These are phyloP conservation scores for Phytophthora multivora DNA, from an alignment of 352 stramenopile genomes.

Conservation along the genomic window DNA sequence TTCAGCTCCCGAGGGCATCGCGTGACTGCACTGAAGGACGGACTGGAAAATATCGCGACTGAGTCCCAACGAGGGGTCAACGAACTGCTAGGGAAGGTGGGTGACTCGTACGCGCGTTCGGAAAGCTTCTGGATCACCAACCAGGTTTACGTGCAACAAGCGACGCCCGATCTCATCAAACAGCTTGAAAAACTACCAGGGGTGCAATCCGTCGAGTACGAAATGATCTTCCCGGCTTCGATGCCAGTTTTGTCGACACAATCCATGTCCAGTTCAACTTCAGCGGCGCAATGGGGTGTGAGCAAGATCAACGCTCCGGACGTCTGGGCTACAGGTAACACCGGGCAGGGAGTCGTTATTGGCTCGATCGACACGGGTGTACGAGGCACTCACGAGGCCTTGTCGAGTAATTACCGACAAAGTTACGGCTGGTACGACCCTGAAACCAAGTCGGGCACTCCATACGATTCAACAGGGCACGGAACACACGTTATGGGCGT, in stretches of 20 bases:
- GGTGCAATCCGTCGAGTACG: conserved; percentile 44
- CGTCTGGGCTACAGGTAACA: conserved; percentile 57
- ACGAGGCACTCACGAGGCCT: conserved; percentile 48
- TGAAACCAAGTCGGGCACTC: conserved; percentile 31
- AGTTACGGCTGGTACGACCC: conserved; percentile 69
- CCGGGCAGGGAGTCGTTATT: conserved; percentile 54
- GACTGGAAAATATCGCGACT: conserved; percentile 39
- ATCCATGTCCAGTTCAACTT: conserved; percentile 34
- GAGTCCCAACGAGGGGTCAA: conserved; percentile 41
- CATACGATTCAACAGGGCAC: conserved; percentile 59
- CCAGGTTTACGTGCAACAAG: conserved; percentile 55
- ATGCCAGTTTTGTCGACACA: conserved; percentile 38
- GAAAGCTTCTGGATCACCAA: conserved; percentile 73
- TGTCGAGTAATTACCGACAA: conserved; percentile 45
- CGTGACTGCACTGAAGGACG: conserved; percentile 36
- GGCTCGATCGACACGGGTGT: conserved; percentile 70
- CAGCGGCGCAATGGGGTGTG: conserved; percentile 50
- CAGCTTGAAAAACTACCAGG: conserved; percentile 44
- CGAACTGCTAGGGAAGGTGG: conserved; percentile 28
- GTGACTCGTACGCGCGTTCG: conserved; percentile 26
- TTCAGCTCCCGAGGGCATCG: conserved; percentile 40
- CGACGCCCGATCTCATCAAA: conserved; percentile 48
- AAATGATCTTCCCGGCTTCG: conserved; percentile 47
- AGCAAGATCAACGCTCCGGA: conserved; percentile 53
- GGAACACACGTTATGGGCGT: conserved; percentile 61